Conservation (phyloP, 805 yeast genomes). For the Wickerhamiella slavikovae region DNA sequence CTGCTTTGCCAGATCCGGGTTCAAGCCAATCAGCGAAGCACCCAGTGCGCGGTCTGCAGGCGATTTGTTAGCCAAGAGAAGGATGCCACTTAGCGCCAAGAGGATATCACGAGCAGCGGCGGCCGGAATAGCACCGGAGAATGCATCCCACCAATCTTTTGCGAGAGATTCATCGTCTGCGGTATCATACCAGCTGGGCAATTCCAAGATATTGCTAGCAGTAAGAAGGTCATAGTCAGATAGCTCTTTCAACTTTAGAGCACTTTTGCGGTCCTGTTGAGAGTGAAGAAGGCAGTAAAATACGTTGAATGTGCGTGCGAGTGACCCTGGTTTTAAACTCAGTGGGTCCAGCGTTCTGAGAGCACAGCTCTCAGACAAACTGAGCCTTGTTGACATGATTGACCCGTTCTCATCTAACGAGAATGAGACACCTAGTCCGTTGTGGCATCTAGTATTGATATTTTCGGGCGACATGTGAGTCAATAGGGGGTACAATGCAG, state of each 20-base stretch:
- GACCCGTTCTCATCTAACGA: constrained; percentile 16
- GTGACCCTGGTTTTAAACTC: no score
- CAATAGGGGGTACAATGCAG: constrained; percentile 20
- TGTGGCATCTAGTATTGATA: constrained; percentile 17
- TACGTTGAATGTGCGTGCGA: constrained; percentile 18
- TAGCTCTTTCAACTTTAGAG: constrained; percentile 14
- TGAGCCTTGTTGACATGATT: constrained; percentile 15
- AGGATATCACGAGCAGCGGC: constrained; percentile 18
- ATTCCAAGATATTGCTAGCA: constrained; percentile 13
- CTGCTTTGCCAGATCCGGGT: constrained; percentile 12
- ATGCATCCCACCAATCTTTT: constrained; percentile 22
- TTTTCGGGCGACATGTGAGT: constrained; percentile 19
- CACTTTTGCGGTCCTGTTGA: constrained; percentile 13
- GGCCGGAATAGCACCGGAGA: constrained; percentile 16
- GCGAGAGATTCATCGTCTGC: constrained; percentile 22
- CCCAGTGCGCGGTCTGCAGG: constrained; percentile 19
- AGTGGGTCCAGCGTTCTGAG: constrained; percentile 16
- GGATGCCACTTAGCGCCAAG: constrained; percentile 20
- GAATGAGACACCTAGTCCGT: constrained; percentile 16
- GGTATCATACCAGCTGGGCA: constrained; percentile 19
- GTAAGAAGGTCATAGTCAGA: constrained; percentile 15
- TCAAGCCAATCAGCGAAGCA: constrained; percentile 21
- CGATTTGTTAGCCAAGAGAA: constrained; percentile 18
- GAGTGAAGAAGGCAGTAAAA: constrained; percentile 20
- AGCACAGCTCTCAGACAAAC: constrained; percentile 14